These are phyloP conservation scores for Boletus subcaerulescens DNA, from an alignment of 768 basidiomycete genomes.

Conservation along the genomic window DNA sequence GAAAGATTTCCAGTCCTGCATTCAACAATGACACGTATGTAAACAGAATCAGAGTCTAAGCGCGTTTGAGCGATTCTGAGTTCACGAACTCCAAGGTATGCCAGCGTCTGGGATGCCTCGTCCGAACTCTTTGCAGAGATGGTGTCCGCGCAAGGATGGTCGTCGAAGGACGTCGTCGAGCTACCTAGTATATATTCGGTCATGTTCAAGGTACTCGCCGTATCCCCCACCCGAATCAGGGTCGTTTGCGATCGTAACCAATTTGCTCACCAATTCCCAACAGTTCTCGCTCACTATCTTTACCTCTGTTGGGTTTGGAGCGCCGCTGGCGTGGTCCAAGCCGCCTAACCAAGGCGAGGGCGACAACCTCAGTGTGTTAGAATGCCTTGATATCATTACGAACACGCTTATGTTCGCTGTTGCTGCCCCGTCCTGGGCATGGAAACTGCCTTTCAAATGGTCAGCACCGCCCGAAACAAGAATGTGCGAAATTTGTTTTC, in stretches of 20 bases:
- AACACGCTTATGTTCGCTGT: neutral
- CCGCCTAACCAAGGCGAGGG: neutral
- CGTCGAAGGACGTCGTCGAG: conserved; percentile 7
- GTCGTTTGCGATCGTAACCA: neutral
- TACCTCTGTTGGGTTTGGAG: conserved; percentile 20
- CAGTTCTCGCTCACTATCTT: conserved; percentile 17
- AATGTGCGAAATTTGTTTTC: neutral
- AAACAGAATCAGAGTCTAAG: neutral
- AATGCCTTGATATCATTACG: conserved; percentile 10
- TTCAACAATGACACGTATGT: conserved; percentile 22
- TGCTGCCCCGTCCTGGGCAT: conserved; percentile 15
- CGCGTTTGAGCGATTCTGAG: neutral
- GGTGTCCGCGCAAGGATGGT: conserved; percentile 10
- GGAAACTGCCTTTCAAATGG: conserved; percentile 19
- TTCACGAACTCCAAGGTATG: conserved; percentile 2
- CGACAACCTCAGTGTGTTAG: conserved; percentile 5
- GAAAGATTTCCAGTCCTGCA: conserved; percentile 15
- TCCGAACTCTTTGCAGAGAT: conserved; percentile 14
- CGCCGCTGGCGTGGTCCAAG: conserved; percentile 12
- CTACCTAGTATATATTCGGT: conserved; percentile 6
- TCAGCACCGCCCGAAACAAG: neutral
- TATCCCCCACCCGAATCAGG: too few species aligned
- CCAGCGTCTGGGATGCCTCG: conserved; percentile 12
- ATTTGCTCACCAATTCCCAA: neutral
- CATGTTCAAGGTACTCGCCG: conserved; percentile 5